Conservation (phyloP, 768 basidiomycete genomes). For the Lentinula detonsa region DNA sequence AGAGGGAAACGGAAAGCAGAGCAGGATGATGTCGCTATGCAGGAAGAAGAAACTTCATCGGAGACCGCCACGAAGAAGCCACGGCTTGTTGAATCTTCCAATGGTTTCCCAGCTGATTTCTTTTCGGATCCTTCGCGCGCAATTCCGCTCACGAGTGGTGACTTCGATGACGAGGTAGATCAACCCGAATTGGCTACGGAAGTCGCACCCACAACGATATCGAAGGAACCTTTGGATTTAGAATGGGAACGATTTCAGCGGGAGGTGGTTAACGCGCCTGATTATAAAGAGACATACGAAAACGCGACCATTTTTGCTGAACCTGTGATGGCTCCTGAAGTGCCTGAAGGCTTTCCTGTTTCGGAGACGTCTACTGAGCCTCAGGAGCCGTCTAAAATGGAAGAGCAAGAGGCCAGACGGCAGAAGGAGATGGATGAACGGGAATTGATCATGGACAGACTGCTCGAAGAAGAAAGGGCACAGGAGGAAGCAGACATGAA, state of each 20-base stretch:
- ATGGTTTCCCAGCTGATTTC: slow-evolving; percentile 60
- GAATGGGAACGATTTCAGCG: slow-evolving; percentile 75
- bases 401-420: slow-evolving; percentile 40
- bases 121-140: slow-evolving; percentile 71
- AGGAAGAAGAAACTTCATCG: slow-evolving; percentile 17
- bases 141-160: slow-evolving; percentile 40
- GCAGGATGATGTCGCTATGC: slow-evolving; percentile 9
- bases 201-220: slow-evolving; percentile 14
- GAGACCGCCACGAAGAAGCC: slow-evolving; percentile 25
- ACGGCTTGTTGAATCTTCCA: slow-evolving; percentile 16
- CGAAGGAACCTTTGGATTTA: slow-evolving; percentile 41
- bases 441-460: slow-evolving; percentile 80
- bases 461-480: slow-evolving; percentile 78
- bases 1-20: slow-evolving; percentile 29
- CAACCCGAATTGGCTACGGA: slow-evolving; percentile 9
- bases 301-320: slow-evolving; percentile 70
- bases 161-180: slow-evolving; percentile 20
- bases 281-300: slow-evolving; percentile 48
- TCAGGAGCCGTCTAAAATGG: slow-evolving; percentile 25
- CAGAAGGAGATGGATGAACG: slow-evolving; percentile 64
- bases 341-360: slow-evolving; percentile 42
- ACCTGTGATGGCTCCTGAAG: slow-evolving; percentile 46
- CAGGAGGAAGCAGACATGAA: slow-evolving; percentile 86
- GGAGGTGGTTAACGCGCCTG: slow-evolving; percentile 44
- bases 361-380: slow-evolving; percentile 19